Base-by-base conservation (phyloP, 2,329 filamentous ascomycete species). In the Calonectria pseudoreteaudii region DNA sequence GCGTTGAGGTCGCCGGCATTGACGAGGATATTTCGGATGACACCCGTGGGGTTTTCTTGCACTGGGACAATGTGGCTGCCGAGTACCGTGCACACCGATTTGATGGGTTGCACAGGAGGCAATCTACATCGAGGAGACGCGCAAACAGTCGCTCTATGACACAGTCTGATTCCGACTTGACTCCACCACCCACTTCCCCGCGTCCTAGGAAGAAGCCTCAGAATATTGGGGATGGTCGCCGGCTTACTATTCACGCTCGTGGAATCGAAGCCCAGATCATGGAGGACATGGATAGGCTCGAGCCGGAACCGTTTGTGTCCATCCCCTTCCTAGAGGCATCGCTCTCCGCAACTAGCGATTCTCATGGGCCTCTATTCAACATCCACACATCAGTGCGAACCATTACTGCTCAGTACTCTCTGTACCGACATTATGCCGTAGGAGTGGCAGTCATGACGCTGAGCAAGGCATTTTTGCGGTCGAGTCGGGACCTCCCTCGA, bases 231-330 rank as follows among this genome's bases (percentile, higher is more conserved):
- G 96, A 99, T 85, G 96, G 96, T 2, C 91, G 97, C 73, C 92
- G 95, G 38, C 86, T 99, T 34, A 92, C 94, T 4, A 85, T 98
- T 31, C 94, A 98, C 81, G 91, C 94, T 47, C 92, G 94, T 74
- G 95, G 95, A 0, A 88, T 99, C 5, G 97, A 98, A 83, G 95
- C 93, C 0, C 96, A 97, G 79, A 94, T 98, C 64, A 93, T 98
- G 62, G 97, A 99, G 82, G 94, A 94, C 0, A 90, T 93, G 3
- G 95, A 98, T 75, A 94, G 92, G 75, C 93, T 95, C 84, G 95
- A 98, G 82, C 87, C 92, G 4, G 95, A 98, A 71, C 93, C 96
- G 0, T 98, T 98, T 81, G 84, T 98, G 76, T 94, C 92, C 50
- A 88, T 99, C 73, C 97, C 97, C 34, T 91, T 93, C 41, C 95